Conservation (phyloP, 2,329 filamentous ascomycete species). For the Phyllosticta citrichinensis region DNA sequence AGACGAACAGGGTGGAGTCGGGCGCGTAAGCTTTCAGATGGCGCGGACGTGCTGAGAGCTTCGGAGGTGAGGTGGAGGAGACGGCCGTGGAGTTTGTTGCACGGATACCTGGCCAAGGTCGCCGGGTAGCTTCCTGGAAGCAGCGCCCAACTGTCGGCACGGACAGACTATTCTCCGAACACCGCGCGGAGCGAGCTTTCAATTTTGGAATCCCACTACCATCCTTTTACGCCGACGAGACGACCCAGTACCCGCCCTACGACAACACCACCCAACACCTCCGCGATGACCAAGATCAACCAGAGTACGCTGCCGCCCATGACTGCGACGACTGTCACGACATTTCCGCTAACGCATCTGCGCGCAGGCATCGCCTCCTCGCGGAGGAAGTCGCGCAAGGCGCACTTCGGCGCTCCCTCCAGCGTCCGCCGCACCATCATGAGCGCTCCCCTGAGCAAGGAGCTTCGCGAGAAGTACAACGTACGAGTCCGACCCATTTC, state of each 20-base stretch:
- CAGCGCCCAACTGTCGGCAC: too few species aligned
- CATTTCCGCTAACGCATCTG: constrained; percentile 5
- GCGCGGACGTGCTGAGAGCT: too few species aligned
- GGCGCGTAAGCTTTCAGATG: too few species aligned
- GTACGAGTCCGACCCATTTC: constrained; percentile 43
- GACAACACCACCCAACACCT: constrained; percentile 8
- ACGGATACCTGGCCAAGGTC: background rate
- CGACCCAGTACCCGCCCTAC: constrained; percentile 8
- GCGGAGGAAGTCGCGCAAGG: constrained; percentile 97
- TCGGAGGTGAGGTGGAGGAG: too few species aligned
- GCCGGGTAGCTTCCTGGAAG: background rate
- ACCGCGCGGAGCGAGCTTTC: too few species aligned
- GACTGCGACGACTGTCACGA: background rate
- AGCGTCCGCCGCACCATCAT: constrained; percentile 92
- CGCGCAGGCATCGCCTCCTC: constrained; percentile 53
- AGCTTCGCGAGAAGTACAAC: constrained; percentile 98
- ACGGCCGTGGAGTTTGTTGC: background rate
- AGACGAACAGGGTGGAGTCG: background rate
- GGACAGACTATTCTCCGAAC: too few species aligned
- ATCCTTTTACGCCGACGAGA: constrained; percentile 7
- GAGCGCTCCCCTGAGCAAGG: constrained; percentile 57
- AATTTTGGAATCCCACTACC: background rate
- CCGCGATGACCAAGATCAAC: constrained; percentile 65
- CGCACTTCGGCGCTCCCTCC: constrained; percentile 93
- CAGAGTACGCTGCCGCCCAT: constrained; percentile 35